These are phyloP conservation scores for Zostera marina DNA, from an alignment of 116 monocot genomes.

Conservation along the genomic window DNA sequence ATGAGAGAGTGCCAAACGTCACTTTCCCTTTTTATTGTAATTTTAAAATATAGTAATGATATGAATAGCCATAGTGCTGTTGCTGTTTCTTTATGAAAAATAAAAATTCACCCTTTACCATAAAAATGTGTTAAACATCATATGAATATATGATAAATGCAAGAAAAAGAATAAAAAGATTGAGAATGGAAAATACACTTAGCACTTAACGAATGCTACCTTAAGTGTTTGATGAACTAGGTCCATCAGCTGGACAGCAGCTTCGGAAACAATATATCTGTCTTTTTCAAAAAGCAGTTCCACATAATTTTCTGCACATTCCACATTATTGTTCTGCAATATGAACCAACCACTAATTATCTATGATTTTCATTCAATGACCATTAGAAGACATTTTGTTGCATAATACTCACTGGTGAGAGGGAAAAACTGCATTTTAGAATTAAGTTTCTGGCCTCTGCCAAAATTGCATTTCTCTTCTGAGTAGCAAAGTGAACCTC, in stretches of 20 bases:
- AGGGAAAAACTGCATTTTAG: conserved; percentile 35
- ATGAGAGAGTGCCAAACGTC: no score
- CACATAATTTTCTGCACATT: conserved; percentile 20
- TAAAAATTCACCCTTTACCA: no score
- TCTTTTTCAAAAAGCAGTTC: conserved; percentile 72
- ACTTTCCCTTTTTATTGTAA: no score
- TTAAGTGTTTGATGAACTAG: conserved; percentile 77
- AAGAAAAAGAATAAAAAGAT: neutral
- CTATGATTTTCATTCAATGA: conserved; percentile 1
- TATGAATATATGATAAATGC: neutral
- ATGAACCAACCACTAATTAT: neutral
- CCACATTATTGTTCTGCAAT: conserved; percentile 17
- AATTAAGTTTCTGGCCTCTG: conserved; percentile 56
- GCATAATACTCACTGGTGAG: conserved; percentile 32
- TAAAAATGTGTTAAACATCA: no score
- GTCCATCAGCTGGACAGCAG: conserved; percentile 59
- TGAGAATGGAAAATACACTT: neutral
- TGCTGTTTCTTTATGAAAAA: no score
- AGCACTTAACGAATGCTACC: conserved; percentile 17
- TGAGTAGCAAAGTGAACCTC: conserved; percentile 82
- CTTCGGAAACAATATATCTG: conserved; percentile 51
- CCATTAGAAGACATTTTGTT: neutral
- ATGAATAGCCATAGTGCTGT: no score
- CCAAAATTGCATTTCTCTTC: conserved; percentile 72
- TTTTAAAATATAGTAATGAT: no score